phyloP scores from a whole-genome alignment of 768 basidiomycete genomes.

The Russula griseocarnosa region DNA sequence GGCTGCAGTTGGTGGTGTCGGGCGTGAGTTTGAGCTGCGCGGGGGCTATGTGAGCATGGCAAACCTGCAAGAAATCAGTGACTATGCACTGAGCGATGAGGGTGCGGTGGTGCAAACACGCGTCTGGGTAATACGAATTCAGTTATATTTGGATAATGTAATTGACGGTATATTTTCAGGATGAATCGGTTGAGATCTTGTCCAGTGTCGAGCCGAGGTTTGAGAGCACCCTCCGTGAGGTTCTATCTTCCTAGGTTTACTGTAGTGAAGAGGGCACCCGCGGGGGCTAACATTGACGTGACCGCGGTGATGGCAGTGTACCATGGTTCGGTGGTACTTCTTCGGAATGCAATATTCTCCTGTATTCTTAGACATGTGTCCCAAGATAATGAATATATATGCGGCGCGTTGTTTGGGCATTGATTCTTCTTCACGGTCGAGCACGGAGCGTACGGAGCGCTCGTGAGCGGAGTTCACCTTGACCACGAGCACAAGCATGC shows the following conservation, averaged over 20 bases:
- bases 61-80: constrained; percentile 15
- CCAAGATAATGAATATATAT: neutral
- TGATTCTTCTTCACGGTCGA: too few species aligned
- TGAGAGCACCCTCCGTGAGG: constrained; percentile 4
- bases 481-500: neutral
- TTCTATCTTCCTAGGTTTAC: neutral
- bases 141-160: neutral
- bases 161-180: neutral
- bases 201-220: constrained; percentile 15
- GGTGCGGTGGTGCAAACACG: constrained; percentile 12
- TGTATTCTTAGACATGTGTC: neutral
- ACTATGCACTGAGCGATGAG: constrained; percentile 22
- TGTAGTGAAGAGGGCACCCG: neutral
- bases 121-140: constrained; percentile 10
- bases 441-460: neutral
- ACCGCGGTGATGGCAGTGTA: neutral
- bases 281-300: too few species aligned
- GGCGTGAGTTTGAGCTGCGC: constrained; percentile 16
- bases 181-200: constrained; percentile 21
- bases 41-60: constrained; percentile 12
- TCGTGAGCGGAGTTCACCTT: neutral
- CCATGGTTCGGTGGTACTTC: neutral
- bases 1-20: constrained; percentile 19
- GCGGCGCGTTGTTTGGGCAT: too few species aligned
- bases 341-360: neutral